Base-by-base conservation (phyloP, 2,329 filamentous ascomycete genomes). In the Exophiala viscosa region DNA sequence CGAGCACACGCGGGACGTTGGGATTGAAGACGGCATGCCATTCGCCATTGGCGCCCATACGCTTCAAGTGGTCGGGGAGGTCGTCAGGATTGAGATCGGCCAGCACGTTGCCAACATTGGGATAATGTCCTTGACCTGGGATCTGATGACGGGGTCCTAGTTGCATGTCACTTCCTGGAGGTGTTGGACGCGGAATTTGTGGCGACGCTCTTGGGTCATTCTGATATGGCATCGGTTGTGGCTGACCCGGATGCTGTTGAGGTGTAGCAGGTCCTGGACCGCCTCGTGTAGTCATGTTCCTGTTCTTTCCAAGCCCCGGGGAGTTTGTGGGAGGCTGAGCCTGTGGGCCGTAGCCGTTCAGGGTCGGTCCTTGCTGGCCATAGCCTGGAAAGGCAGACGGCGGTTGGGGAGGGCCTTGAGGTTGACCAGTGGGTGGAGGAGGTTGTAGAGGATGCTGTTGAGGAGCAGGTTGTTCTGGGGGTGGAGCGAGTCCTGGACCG, bases 1-100 rank as follows among this genome's bases (percentile, higher is more conserved):
- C 93, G 46, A 99, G 77, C 46, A 90, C 84, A 54, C 93, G 89
- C 58, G 88, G 89, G 34, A 96, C 87, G 52, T 86, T 83, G 40
- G 92, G 90, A 73, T 99, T 96, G 80, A 96, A 99, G 60, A 97
- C 88, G 40, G 89, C 92, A 68, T 95, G 95, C 93, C 93, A 99
- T 69, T 97, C 93, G 34, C 56, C 56, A 20, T 57, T 55, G 40
- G 82, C 77, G 28, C 89, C 88, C 52, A 90, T 87, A 68, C 92
- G 91, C 80, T 97, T 97, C 59, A 90, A 83, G 63, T 90, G 85
- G 1, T 87, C 82, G 28, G 91, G 90, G 36, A 97, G 79, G 56
- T 89, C 83, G 56, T 96, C 90, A 5, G 88, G 83, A 62, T 96
- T 90, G 55, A 96, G 80, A 60, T 97, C 92, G 46, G 88, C 88